A percentile compares a stretch with the other conserved stretches of the same genome.
Conservation (phyloP, 2,329 filamentous ascomycete species). For the Penicillium corylophilum region DNA sequence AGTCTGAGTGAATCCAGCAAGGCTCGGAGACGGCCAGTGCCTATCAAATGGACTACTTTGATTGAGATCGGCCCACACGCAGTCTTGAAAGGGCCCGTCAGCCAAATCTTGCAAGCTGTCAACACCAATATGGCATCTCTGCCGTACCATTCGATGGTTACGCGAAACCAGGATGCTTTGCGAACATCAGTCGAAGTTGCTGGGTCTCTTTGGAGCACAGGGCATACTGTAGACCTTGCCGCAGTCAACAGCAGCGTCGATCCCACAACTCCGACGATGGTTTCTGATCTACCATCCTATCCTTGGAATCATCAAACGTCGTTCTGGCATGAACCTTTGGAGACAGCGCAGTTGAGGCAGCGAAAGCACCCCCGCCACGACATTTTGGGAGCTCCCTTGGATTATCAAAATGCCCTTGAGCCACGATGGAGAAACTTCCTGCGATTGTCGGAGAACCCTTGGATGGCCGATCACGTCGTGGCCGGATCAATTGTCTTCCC, state of each 20-base stretch:
- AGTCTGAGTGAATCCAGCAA: constrained; percentile 13
- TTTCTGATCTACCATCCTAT: constrained; percentile 41
- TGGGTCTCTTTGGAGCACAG: constrained; percentile 16
- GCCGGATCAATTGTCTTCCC: constrained; percentile 25
- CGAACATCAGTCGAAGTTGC: constrained; percentile 10
- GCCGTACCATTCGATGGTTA: constrained; percentile 9
- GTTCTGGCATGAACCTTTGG: constrained; percentile 40
- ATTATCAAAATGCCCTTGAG: constrained; percentile 24
- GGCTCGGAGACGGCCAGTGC: constrained; percentile 12
- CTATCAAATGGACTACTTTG: constrained; percentile 14
- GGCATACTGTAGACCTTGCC: constrained; percentile 9
- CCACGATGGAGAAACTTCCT: constrained; percentile 49
- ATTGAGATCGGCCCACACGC: constrained; percentile 33
- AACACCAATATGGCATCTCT: constrained; percentile 9
- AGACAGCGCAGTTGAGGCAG: constrained; percentile 25
- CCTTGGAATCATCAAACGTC: constrained; percentile 42
- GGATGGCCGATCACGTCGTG: constrained; percentile 49
- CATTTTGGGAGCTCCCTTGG: constrained; percentile 23
- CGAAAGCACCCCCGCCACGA: constrained; percentile 23
- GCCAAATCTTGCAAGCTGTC: constrained; percentile 17
- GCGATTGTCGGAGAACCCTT: constrained; percentile 28
- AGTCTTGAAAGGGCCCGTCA: constrained; percentile 26
- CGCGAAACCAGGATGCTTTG: constrained; percentile 12
- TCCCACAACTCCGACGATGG: neutral
- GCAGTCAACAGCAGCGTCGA: constrained; percentile 11